A percentile compares a stretch with the other conserved stretches of the same genome.
Conservation (phyloP, 495 filamentous ascomycete genomes). For the Penicillium dipodomyicola region DNA sequence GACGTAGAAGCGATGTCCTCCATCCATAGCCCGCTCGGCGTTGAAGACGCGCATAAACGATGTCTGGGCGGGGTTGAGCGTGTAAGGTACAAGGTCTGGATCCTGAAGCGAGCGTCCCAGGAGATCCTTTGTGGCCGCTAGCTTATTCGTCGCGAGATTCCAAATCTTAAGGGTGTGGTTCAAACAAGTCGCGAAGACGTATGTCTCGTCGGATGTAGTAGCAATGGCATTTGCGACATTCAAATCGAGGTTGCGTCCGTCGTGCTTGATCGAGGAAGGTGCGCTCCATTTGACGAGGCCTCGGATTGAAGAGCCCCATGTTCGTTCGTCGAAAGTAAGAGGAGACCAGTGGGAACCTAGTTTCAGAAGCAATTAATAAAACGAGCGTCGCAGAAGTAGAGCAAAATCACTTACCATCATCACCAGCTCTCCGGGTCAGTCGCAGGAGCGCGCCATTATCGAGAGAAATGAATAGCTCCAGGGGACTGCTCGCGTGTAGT, state of each 20-base stretch:
- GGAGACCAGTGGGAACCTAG: conserved; percentile 69
- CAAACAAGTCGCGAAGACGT: conserved; percentile 80
- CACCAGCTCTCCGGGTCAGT: conserved; percentile 62
- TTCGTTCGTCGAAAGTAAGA: conserved; percentile 71
- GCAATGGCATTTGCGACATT: conserved; percentile 62
- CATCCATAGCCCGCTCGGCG: conserved; percentile 48
- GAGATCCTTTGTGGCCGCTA: conserved; percentile 70
- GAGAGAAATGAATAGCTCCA: conserved; percentile 75
- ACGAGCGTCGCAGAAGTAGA: background rate
- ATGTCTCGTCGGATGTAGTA: conserved; percentile 60
- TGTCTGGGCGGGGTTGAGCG: conserved; percentile 72
- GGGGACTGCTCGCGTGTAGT: conserved; percentile 66
- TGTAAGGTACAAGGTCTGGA: conserved; percentile 60
- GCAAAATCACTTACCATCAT: conserved; percentile 55
- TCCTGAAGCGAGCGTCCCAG: conserved; percentile 53
- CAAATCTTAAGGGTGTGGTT: conserved; percentile 85
- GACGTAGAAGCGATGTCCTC: conserved; percentile 65
- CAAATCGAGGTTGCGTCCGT: conserved; percentile 63
- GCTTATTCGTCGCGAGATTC: conserved; percentile 72
- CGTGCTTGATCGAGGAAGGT: conserved; percentile 61
- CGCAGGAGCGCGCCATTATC: conserved; percentile 78
- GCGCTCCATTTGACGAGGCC: conserved; percentile 70
- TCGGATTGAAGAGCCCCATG: conserved; percentile 71
- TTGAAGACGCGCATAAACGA: conserved; percentile 73
- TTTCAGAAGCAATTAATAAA: conserved; percentile 3